Base-by-base conservation (phyloP, 257 asterid genomes). In the Scutellaria galericulata region DNA sequence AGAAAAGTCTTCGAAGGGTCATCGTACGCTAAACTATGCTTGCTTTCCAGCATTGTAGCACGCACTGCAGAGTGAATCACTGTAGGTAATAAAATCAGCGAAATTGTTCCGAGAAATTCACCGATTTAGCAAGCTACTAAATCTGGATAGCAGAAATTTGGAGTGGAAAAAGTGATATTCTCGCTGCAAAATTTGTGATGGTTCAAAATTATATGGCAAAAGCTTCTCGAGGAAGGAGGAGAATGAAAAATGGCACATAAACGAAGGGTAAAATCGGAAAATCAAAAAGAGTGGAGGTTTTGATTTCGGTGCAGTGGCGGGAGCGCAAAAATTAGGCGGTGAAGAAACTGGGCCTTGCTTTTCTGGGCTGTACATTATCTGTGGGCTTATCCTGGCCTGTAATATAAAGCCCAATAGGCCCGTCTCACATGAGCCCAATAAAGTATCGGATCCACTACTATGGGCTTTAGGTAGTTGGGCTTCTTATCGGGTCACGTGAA, bases 271-370 rank as follows among this genome's bases (percentile, higher is more conserved):
- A 61, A 79, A 46, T 62, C 12, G 85, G 78, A 56, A 83, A 63
- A 9, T 66, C 7, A 10, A 0, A 9, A 47, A 39, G 45, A 71
- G 11, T 54, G 71, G 31, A 46, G 37, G 22, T 68, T 85, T 87
- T 77, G 74, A 82, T 80, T 82, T 82, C 54, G 68, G 77, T 59
- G 60, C 72, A 70, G 66, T 83, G 93, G 93, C 89, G 93, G 91
- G 89, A 86, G 82, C 10, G 11, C 11, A 64, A 64, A 76, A 60
- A 5, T 63, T 72, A 7, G 59, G 73, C 67, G 48, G 57, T 14
- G 18, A 9, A 9, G 12, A 3, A 3, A 31, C 2, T 31, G 37
- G 37, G 37, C 37, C 37, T 31, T 4, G 37, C 37, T 2, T 31
- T 31, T 31, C 5, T 31, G 37, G 37, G 37, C 37, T 31, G 37